phyloP scores from a whole-genome alignment of 164 flowering plant species.

The Hamamelis virginiana region DNA sequence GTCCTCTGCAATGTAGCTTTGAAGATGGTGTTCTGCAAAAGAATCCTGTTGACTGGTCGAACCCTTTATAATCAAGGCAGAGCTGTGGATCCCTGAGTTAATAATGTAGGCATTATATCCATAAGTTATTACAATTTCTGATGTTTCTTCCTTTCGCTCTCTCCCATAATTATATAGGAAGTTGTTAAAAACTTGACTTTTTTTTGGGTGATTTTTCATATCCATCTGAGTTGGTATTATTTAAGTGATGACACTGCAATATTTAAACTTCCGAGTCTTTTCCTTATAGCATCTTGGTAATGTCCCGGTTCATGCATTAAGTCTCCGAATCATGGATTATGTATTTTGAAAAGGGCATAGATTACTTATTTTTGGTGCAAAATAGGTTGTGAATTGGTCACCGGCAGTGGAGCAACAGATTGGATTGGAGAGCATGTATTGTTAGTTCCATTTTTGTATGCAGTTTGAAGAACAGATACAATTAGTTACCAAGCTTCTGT shows the following conservation, averaged over 20 bases:
- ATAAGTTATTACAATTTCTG: not conserved
- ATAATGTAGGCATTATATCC: not conserved
- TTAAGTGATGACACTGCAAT: not conserved
- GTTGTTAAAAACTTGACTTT: not conserved
- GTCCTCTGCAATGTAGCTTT: not conserved
- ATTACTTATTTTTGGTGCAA: not conserved
- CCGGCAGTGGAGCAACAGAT: not conserved
- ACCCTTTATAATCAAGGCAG: not conserved
- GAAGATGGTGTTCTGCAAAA: not conserved
- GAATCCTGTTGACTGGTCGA: not conserved
- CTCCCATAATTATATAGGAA: not conserved
- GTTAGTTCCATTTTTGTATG: no score
- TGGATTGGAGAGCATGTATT: not conserved
- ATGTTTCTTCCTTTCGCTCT: not conserved
- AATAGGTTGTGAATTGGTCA: not conserved
- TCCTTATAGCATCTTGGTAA: not conserved
- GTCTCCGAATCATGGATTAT: not conserved
- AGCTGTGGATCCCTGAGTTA: not conserved
- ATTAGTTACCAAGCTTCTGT: not conserved
- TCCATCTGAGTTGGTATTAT: not conserved
- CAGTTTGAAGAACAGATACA: not conserved
- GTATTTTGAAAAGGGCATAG: not conserved
- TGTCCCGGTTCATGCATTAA: not conserved
- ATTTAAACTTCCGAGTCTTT: not conserved
- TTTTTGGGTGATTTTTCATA: not conserved